These are phyloP conservation scores for Metarhizium humberi DNA, from an alignment of 2,329 filamentous ascomycete species.

Conservation along the genomic window DNA sequence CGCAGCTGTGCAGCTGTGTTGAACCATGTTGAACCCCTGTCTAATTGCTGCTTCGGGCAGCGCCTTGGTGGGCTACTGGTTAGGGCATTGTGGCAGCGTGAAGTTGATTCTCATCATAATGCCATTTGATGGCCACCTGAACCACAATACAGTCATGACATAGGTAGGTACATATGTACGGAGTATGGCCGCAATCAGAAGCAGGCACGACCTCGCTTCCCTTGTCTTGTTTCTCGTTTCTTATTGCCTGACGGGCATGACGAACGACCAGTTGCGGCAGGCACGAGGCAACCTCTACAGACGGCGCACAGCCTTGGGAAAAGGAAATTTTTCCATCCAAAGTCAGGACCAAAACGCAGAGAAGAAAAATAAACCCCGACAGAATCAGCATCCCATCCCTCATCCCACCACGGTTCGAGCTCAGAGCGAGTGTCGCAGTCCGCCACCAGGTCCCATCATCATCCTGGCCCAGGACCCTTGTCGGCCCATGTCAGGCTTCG, in stretches of 20 bases:
- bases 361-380: no score
- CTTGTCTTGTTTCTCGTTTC: not conserved
- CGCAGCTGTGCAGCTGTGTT: not conserved
- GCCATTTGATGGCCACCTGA: not conserved
- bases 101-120: no score
- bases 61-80: not conserved
- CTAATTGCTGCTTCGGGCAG: not conserved
- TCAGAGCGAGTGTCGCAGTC: not conserved
- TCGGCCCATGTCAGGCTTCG: not conserved
- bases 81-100: not conserved
- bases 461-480: conserved; percentile 1
- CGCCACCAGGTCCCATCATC: not conserved
- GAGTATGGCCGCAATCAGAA: not conserved
- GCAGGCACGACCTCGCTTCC: not conserved
- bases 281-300: not conserved
- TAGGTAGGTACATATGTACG: no score
- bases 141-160: no score
- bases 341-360: not conserved
- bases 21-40: not conserved
- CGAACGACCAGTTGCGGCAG: not conserved
- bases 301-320: not conserved
- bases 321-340: not conserved
- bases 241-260: not conserved
- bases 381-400: not conserved
- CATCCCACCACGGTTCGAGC: not conserved